Percentiles rank a stretch among this genome's conserved stretches.
Evolutionary conservation across 768 basidiomycete genomes (phyloP).

Genomic region (Russula sp.): DNA sequence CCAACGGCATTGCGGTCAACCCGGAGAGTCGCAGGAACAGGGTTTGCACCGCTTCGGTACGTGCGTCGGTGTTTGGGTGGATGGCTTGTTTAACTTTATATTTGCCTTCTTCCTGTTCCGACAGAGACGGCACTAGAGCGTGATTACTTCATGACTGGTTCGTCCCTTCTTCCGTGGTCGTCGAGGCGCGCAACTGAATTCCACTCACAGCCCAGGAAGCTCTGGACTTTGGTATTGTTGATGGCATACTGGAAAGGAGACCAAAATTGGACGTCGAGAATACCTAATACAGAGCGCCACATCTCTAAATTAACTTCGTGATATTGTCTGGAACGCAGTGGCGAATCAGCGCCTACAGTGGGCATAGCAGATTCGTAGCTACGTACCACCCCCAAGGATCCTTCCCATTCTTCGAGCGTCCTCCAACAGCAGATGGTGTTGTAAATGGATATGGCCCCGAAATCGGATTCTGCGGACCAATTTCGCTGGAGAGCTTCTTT

Average conservation of each 20-base stretch:
- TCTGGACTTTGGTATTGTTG: constrained; percentile 85
- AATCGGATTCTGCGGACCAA: not conserved
- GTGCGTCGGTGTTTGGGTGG: constrained; percentile 25
- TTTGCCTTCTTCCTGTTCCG: constrained; percentile 21
- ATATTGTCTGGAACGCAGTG: not conserved
- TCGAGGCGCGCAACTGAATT: constrained; percentile 16
- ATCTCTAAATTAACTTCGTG: not conserved
- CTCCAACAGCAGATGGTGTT: not conserved
- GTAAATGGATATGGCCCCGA: not conserved
- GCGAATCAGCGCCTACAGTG: not conserved
- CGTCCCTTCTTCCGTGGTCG: constrained; percentile 22
- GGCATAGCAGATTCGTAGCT: not conserved
- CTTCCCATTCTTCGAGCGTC: not conserved
- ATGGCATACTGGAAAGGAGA: constrained; percentile 80
- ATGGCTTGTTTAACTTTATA: constrained; percentile 19
- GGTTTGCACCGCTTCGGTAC: constrained; percentile 75
- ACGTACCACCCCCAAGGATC: not conserved
- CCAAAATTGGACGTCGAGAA: constrained; percentile 41
- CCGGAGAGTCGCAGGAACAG: constrained; percentile 53
- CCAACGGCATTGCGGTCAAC: constrained; percentile 71
- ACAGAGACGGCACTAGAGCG: constrained; percentile 84
- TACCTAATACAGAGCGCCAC: constrained; percentile 2
- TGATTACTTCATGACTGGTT: constrained; percentile 94
- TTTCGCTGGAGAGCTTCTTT: not conserved
- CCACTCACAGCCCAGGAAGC: constrained; percentile 68